Base-by-base conservation (phyloP, 73 alveolate species). In the Loxodes magnus region DNA sequence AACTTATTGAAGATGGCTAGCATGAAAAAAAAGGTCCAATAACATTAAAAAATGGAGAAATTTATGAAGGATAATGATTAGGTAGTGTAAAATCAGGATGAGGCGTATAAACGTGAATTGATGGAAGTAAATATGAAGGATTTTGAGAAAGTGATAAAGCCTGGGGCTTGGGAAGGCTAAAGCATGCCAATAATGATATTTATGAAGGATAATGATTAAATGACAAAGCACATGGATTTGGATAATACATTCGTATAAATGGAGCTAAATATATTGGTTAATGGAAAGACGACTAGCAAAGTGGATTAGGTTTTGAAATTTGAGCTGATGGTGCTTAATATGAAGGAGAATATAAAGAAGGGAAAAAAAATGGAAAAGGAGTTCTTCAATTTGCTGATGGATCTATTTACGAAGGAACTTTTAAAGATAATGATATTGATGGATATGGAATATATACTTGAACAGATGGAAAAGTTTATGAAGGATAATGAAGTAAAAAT, bases 401-500 rank as follows among this genome's bases (percentile, higher is more conserved):
- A 9, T 27, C 79, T 12, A 30, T 21, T 20, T 66, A 66, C 44
- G 25, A 29, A 9, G 79, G 79, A 29, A 71, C 51, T 35, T 66
- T 66, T 66, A 30, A 2, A 25, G 21, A 61, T 36, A 75, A 75
- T 59, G 35, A 24, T 14, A 75, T 75, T 33, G 36, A 24, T 12
- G 89, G 89, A 26, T 43, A 20, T 33, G 89, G 89, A 15, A 57
- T 43, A 17, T 75, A 75, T 28, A 35, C 35, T 22, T 75, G 65
- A 70, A 62, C 44, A 23, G 81, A 61, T 44, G 89, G 89, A 23
- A 68, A 71, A 58, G 44, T 7, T 16, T 75, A 60, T 50, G 19
- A 36, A 37, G 89, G 89, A 14, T 43, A 64, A 29, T 75, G 89
- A 79, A 59, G 28, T 23, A 50, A 56, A 30, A 75, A 75, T 60